A percentile compares a stretch with the other conserved stretches of the same genome.
Conservation (phyloP, 1,284 basidiomycete genomes). For the Spongiforma sp. region DNA sequence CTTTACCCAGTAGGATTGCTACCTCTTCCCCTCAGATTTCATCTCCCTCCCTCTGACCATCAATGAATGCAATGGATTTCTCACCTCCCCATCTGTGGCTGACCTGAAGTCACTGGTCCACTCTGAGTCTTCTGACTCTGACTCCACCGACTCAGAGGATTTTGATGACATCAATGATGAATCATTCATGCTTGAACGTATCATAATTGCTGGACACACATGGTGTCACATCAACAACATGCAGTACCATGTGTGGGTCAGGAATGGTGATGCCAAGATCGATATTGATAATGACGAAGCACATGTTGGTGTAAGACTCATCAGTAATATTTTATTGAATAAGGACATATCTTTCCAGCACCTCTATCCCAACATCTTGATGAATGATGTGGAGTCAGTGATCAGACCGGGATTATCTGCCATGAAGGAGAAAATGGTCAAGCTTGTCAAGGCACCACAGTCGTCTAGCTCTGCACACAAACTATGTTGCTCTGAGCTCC, state of each 20-base stretch:
- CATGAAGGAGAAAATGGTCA: background rate
- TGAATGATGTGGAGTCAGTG: background rate
- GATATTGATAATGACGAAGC: background rate
- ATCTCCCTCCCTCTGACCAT: background rate
- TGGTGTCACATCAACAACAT: background rate
- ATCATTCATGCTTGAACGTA: background rate
- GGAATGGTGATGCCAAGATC: background rate
- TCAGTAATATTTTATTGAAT: background rate
- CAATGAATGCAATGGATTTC: background rate
- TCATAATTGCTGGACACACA: too few species aligned
- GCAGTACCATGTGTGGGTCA: background rate
- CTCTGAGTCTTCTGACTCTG: background rate
- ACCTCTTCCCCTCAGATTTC: background rate
- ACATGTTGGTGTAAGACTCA: background rate
- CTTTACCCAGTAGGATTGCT: background rate
- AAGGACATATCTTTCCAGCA: background rate
- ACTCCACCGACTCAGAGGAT: background rate
- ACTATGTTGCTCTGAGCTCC: background rate
- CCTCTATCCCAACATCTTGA: background rate
- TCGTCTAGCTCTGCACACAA: background rate
- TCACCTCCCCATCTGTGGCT: background rate
- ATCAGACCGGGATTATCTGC: background rate
- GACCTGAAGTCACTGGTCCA: background rate
- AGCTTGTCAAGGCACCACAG: background rate
- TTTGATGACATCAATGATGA: background rate